Base-by-base conservation (phyloP, 306 rosid species). In the Carpinus fangiana region DNA sequence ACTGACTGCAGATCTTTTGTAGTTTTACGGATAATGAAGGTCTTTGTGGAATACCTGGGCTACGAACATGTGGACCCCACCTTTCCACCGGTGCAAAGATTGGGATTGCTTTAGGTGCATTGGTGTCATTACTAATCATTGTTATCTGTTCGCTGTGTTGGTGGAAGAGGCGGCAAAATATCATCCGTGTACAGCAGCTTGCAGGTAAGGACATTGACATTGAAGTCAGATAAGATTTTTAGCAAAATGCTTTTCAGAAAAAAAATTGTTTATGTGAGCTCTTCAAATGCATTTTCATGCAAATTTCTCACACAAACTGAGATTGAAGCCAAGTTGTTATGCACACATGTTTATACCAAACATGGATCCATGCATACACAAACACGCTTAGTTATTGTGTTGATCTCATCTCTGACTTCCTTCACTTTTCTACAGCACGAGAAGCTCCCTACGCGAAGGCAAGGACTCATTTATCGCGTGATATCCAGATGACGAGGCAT, bases 11-110 rank as follows among this genome's bases (percentile, higher is more conserved):
- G 78, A 38, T 78, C 74, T 75, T 74, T 79, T 81, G 45, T 96
- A 96, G 99, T 85, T 96, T 96, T 83, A 96, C 99, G 8, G 99
- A 93, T 85, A 96, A 96, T 80, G 38, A 78, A 57, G 97, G 98
- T 52, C 92, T 93, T 50, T 93, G 99, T 74, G 97, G 99, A 46
- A 93, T 96, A 70, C 99, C 98, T 54, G 98, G 97, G 72, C 83
- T 96, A 64, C 92, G 86, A 61, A 78, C 91, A 23, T 93, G 99
- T 34, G 93, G 97, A 77, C 82, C 87, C 74, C 97, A 90, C 77
- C 88, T 95, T 45, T 86, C 97, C 11, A 83, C 86, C 13, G 97
- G 90, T 41, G 88, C 89, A 31, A 91, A 85, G 87, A 76, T 95
- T 73, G 99, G 98, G 61, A 87, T 95, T 82, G 97, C 82, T 2